Evolutionary conservation across 495 filamentous ascomycete species (phyloP).

Genomic region (Annulohypoxylon bovei): DNA sequence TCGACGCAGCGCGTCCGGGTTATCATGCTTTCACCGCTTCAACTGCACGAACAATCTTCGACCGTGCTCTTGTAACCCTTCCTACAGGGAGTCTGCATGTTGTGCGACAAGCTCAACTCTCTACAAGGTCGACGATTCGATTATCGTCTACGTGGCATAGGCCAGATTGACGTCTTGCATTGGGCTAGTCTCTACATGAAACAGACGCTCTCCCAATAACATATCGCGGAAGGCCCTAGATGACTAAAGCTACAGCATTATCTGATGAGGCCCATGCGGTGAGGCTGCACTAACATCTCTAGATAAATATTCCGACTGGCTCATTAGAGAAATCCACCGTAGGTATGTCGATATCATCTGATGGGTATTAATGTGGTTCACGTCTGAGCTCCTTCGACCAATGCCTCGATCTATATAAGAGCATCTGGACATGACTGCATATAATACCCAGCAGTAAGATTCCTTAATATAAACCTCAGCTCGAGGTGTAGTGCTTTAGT

Average conservation of each 20-base stretch:
- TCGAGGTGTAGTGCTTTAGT: neutral
- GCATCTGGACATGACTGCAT: constrained; percentile 32
- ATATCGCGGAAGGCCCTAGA: constrained; percentile 7
- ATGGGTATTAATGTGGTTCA: constrained; percentile 22
- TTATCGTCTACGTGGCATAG: constrained; percentile 43
- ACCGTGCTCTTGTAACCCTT: constrained; percentile 17
- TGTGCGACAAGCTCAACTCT: constrained; percentile 19
- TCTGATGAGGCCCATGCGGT: constrained; percentile 40
- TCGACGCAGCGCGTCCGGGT: constrained; percentile 15
- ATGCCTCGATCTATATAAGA: constrained; percentile 28
- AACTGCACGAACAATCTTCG: constrained; percentile 13
- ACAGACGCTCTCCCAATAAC: constrained; percentile 42
- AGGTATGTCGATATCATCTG: constrained; percentile 36
- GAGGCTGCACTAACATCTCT: constrained; percentile 25
- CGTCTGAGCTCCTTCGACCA: constrained; percentile 19
- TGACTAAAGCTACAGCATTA: constrained; percentile 39
- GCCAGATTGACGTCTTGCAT: constrained; percentile 29
- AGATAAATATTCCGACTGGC: constrained; percentile 37
- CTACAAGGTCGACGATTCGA: constrained; percentile 13
- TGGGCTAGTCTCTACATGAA: constrained; percentile 41
- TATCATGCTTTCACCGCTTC: constrained; percentile 35
- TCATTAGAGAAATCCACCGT: constrained; percentile 9
- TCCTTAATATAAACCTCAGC: constrained; percentile 1
- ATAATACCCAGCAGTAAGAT: constrained; percentile 18
- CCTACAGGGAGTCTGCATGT: constrained; percentile 15